These are phyloP conservation scores for Aspergillus brunneoviolaceus DNA, from an alignment of 2,329 filamentous ascomycete species.

Conservation along the genomic window DNA sequence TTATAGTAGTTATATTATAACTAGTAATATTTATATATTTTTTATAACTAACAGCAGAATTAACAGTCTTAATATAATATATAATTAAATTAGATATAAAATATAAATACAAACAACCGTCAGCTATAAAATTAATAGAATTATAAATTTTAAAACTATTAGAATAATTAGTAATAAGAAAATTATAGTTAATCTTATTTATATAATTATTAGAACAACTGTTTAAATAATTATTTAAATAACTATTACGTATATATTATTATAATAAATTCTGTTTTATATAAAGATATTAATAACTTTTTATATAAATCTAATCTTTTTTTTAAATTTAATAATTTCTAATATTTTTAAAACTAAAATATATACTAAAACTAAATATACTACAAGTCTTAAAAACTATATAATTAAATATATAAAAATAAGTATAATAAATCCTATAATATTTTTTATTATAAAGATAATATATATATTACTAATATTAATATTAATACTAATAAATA, in stretches of 20 bases:
- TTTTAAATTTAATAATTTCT: background rate
- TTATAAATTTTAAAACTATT: background rate
- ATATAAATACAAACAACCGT: background rate
- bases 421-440: too few species aligned
- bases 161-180: background rate
- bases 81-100: too few species aligned
- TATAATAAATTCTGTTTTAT: background rate
- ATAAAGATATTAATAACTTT: background rate
- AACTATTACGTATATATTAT: background rate
- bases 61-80: background rate
- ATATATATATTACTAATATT: too few species aligned
- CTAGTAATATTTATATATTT: background rate
- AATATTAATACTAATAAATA: background rate
- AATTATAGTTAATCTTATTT: too few species aligned
- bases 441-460: too few species aligned
- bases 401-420: background rate
- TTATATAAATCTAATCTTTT: background rate
- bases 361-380: too few species aligned
- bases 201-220: background rate
- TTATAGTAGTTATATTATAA: background rate
- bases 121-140: too few species aligned
- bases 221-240: background rate
- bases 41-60: background rate
- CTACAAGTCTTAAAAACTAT: background rate
- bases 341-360: too few species aligned